Base-by-base conservation (phyloP, 257 asterid genomes). In the Sherardia arvensis region DNA sequence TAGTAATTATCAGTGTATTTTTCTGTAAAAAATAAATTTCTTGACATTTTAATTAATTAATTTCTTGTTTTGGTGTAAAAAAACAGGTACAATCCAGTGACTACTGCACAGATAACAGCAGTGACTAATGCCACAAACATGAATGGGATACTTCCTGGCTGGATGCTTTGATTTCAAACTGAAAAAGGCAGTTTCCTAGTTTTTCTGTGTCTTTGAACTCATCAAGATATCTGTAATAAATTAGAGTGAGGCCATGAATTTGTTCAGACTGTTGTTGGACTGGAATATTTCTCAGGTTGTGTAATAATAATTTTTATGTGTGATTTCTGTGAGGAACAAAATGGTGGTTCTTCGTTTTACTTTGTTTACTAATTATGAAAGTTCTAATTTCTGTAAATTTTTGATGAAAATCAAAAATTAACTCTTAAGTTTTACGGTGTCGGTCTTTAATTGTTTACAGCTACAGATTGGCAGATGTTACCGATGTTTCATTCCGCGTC, bases 141-240 rank as follows among this genome's bases (percentile, higher is more conserved):
- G 34, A 82, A 78, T 25, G 95, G 87, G 28, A 22, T 87, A 70
- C 64, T 90, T 40, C 96, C 97, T 20, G 97, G 92, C 7, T 90
- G 97, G 97, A 90, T 90, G 97, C 97, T 90, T 65, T 89, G 69
- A 58, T 11, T 30, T n/a, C n/a, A n/a, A n/a, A n/a, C n/a, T n/a
- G n/a, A n/a, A n/a, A n/a, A n/a, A n/a, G n/a, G n/a, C n/a, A n/a
- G n/a, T n/a, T n/a, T n/a, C n/a, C n/a, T n/a, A n/a, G n/a, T n/a
- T 36, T 5, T 59, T 17, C 48, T 10, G 29, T 3, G 14, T 29
- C 51, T 43, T 27, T 29, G 30, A 27, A 49, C 22, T 56, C 49
- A 58, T 38, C 14, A 38, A 45, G 51, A 45, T 49, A 56, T 53
- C 26, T 14, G 14, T 40, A 68, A 60, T 68, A 68, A 53, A n/a